Base-by-base conservation (phyloP, 345 rosid species). In the Hevea brasiliensis region DNA sequence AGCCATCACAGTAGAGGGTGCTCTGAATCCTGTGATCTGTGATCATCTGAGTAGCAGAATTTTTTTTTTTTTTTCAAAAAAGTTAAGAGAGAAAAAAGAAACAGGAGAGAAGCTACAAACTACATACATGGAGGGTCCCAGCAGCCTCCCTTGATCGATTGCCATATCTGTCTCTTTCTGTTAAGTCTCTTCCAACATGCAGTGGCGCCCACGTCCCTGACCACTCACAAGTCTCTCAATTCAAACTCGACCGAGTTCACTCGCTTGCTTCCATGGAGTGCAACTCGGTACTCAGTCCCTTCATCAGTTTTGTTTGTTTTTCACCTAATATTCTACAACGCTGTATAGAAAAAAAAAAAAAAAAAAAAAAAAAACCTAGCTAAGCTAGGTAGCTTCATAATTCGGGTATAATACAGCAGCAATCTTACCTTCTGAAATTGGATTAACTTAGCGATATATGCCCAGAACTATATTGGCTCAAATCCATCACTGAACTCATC, bases 401-500 rank as follows among this genome's bases (percentile, higher is more conserved):
- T 65, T 24, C 68, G 6, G 27, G 26, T 23, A 1, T 5, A 65
- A n/a, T 45, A 70, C 51, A 70, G 29, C 48, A 32, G 48, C 14
- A 72, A 32, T 32, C 37, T 32, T 14, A 13, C 17, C 47, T 32
- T 23, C n/a, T 27, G 9, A 37, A 10, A 4, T 23, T 10, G 17
- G 17, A 26, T 11, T 12, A 32, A 32, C 27, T 17, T 70, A 70
- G 21, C 70, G 67, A 51, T n/a, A n/a, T n/a, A n/a, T 61, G 76
- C 5, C 56, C 71, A 29, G 71, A 27, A 74, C 64, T 37, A 73
- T 64, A 78, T 61, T 78, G 82, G 62, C 74, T 68, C 67, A 77
- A 26, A 29, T 76, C 76, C 74, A 76, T 59, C 41, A 71, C 78
- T 7, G 84, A 73, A 61, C 74, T 76, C 70, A 84, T 61, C 8